Conservation (phyloP, 202 grass and related monocot genomes). For the Panicum hallii region DNA sequence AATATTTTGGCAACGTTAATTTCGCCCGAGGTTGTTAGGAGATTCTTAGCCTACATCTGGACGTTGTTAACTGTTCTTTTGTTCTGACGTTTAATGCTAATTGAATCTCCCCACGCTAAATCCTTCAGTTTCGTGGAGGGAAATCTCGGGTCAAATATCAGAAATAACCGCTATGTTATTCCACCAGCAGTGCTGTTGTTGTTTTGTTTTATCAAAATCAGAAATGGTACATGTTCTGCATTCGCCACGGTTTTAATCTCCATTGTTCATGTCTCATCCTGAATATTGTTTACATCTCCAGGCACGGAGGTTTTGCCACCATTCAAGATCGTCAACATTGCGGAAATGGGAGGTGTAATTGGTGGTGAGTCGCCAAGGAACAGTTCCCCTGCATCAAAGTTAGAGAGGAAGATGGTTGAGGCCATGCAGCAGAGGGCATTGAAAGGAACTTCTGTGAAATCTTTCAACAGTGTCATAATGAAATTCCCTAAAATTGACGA, state of each 20-base stretch:
- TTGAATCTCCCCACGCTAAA: neutral
- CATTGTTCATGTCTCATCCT: neutral
- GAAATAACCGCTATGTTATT: neutral
- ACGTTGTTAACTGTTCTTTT: neutral
- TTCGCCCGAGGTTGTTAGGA: neutral
- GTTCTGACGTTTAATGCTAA: neutral
- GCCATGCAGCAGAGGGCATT: constrained; percentile 86
- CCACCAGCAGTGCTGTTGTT: neutral
- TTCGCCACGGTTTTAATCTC: neutral
- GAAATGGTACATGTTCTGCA: neutral
- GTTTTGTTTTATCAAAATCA: neutral
- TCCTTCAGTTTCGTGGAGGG: neutral
- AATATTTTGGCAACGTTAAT: neutral
- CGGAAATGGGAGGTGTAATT: constrained; percentile 73
- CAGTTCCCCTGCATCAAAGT: constrained; percentile 70
- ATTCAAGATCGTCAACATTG: constrained; percentile 11
- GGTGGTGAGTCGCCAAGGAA: constrained; percentile 60
- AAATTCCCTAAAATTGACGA: constrained; percentile 97
- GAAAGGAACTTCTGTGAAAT: constrained; percentile 82
- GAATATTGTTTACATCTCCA: constrained; percentile 26
- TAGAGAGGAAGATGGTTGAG: constrained; percentile 97
- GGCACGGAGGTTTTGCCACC: constrained; percentile 25
- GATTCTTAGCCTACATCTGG: constrained; percentile 5
- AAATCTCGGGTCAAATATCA: neutral
- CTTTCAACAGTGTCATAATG: constrained; percentile 92